Evolutionary conservation across 768 basidiomycete genomes (phyloP), one percentile per base, ranked within the genome.

Genomic region (Rhodotorula paludigena): DNA sequence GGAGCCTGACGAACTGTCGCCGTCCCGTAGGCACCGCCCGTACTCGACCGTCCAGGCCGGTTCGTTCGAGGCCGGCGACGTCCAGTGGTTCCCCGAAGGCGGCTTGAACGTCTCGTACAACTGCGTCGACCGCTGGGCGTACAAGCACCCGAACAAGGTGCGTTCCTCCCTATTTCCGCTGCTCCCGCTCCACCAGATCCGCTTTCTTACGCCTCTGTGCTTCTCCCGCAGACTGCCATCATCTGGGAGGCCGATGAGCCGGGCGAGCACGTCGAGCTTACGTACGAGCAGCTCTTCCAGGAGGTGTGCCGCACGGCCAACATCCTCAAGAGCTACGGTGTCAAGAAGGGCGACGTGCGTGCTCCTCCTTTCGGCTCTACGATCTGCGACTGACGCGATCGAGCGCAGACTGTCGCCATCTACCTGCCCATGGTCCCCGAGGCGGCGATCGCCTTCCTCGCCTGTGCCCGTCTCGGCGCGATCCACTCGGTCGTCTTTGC

Each of bases 201-300:
- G n/a, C n/a, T n/a, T n/a, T n/a, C n/a, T n/a, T n/a, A n/a, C n/a
- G n/a, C n/a, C n/a, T n/a, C n/a, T n/a, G n/a, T n/a, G n/a, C n/a
- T n/a, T n/a, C n/a, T 1, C 51, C 6, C 33, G 18, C 72, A 92
- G 89, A 86, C 87, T 35, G 94, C 94, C 36, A 96, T 98, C 80
- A 92, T 98, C 79, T 99, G 93, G 81, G 94, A 99, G 79, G 93
- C 92, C 2, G 94, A 99, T 75, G 94, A 99, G 78, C 89, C 92
- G 1, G 86, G 83, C 62, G 83, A 90, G 54, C 89, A 90, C 56
- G 77, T 84, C 66, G 82, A 87, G 54, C 82, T 98, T 77, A 82
- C 86, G 32, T 99, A 89, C 78, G 83, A 84, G 25, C 85, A 96
- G 77, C 88, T 99, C 63, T 84, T 97, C 51, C 87, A 85, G 65